Percentiles rank a stretch among this genome's conserved stretches.
These are phyloP conservation scores for Lenzites betulinus DNA, from an alignment of 768 basidiomycete genomes.

Conservation along the genomic window DNA sequence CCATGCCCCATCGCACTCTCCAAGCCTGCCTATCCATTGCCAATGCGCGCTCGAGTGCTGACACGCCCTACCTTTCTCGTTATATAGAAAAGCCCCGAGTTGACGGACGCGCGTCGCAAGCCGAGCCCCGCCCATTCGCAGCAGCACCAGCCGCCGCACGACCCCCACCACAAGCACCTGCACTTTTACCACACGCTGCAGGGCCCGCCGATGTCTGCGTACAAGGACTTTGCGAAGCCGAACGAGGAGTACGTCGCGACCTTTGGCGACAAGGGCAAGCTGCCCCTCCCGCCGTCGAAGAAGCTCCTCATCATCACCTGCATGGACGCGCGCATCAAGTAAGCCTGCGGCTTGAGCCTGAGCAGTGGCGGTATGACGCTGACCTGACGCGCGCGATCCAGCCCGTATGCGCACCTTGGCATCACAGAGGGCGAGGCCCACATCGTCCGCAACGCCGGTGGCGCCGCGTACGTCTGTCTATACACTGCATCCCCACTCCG, in stretches of 20 bases:
- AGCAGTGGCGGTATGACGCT: no score
- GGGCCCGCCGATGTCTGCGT: slow-evolving; percentile 27
- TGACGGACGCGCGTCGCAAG: slow-evolving; percentile 12
- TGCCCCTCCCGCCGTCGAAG: slow-evolving; percentile 45
- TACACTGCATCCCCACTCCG: neutral
- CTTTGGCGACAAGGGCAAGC: slow-evolving; percentile 46
- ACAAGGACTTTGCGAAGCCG: slow-evolving; percentile 38
- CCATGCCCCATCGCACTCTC: neutral
- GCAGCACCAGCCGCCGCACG: no score
- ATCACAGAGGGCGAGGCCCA: slow-evolving; percentile 70
- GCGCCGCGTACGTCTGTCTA: slow-evolving; percentile 49
- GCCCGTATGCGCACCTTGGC: slow-evolving; percentile 60
- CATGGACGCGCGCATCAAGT: slow-evolving; percentile 79
- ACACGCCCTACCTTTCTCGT: neutral
- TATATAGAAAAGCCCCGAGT: slow-evolving; percentile 19
- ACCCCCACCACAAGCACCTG: neutral
- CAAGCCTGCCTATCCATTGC: neutral
- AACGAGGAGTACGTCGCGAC: slow-evolving; percentile 49
- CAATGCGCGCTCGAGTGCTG: neutral
- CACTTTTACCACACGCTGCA: neutral
- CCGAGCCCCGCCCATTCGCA: slow-evolving; percentile 6
- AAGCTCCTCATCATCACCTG: slow-evolving; percentile 55
- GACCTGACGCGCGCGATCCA: slow-evolving; percentile 26
- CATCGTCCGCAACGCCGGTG: slow-evolving; percentile 76
- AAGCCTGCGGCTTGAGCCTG: no score